Evolutionary conservation across 805 yeast species (phyloP), one percentile per base, ranked within the genome.

Genomic region (Huiozyma sinensis): DNA sequence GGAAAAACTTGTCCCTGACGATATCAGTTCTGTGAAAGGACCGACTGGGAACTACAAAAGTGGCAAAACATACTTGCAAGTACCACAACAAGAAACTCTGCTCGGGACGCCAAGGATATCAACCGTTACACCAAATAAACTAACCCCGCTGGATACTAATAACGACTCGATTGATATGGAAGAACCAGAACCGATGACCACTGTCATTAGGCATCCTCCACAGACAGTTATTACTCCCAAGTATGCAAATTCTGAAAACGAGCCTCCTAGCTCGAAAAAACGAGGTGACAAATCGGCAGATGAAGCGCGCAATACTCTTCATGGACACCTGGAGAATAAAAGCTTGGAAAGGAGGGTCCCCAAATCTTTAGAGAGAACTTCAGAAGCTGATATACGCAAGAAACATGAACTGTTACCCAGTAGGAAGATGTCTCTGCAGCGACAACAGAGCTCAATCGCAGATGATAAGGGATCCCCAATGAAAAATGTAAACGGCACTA

Each of bases 361-460:
- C 13, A 12, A 28, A 17, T n/a, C 38, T 36, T 11, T 17, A 10
- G 27, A 34, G 17, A 34, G 37, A 11, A 8, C n/a, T 11, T 11
- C n/a, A n/a, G 34, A 33, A 33, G 12, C 17, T 17, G 17, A 11
- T 41, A 41, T 27, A 33, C 38, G 7, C 37, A 24, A 8, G 38
- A 41, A 7, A 9, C 10, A 39, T 9, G 31, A 30, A 29, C 9
- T 13, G 9, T 4, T 12, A 12, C 24, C 35, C n/a, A 17, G 5
- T 11, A 10, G 31, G 31, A 7, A 34, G 36, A 13, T 27, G 42
- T 37, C 34, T 36, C 13, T 41, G n/a, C 53, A 52, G 28, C 52
- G 61, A 29, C 56, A 57, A 45, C 56, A 57, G 45, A 59, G 60
- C n/a, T 55, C 64, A 0, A 57, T 60, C 35, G 64, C 64, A 12